A percentile compares a stretch with the other conserved stretches of the same genome.
Evolutionary conservation across 1,284 basidiomycete species (phyloP).

Genomic region (Pseudomicrostroma phylloplanum): DNA sequence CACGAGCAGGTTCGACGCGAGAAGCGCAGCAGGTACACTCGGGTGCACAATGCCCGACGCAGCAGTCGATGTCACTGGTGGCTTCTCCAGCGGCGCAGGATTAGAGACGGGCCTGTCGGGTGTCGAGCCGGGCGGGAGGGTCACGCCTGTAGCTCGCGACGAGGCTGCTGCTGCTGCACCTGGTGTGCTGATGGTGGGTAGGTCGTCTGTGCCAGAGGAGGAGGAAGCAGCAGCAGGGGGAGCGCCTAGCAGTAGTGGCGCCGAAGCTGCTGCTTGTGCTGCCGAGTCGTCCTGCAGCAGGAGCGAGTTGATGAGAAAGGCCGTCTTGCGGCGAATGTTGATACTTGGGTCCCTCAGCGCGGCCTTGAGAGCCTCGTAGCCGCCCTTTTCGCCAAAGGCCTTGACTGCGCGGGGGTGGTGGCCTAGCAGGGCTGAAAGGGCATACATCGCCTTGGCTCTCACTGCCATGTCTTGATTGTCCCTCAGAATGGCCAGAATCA

Average conservation of each 20-base stretch:
- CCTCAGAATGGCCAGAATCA: slow-evolving; percentile 50
- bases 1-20: slow-evolving; percentile 34
- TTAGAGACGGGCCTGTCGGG: slow-evolving; percentile 51
- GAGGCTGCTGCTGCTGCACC: slow-evolving; percentile 38
- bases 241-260: slow-evolving; percentile 50
- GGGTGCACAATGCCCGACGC: slow-evolving; percentile 27
- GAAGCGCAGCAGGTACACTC: slow-evolving; percentile 36
- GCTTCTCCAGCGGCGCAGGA: slow-evolving; percentile 51
- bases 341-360: slow-evolving; percentile 71
- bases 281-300: slow-evolving; percentile 58
- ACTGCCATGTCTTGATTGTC: slow-evolving; percentile 56
- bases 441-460: slow-evolving; percentile 72
- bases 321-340: slow-evolving; percentile 70
- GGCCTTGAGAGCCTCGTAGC: slow-evolving; percentile 64
- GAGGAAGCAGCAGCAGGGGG: slow-evolving; percentile 8
- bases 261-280: slow-evolving; percentile 52
- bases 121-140: slow-evolving; percentile 51
- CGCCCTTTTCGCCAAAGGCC: slow-evolving; percentile 59
- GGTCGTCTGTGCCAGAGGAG: slow-evolving; percentile 1
- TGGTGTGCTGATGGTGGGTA: neutral
- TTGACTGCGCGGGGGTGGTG: slow-evolving; percentile 68
- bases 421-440: slow-evolving; percentile 75
- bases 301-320: slow-evolving; percentile 75
- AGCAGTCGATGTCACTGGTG: slow-evolving; percentile 34
- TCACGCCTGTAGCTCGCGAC: slow-evolving; percentile 57